phyloP scores from a whole-genome alignment of 495 filamentous ascomycete genomes.

The Tuber magnatum region DNA sequence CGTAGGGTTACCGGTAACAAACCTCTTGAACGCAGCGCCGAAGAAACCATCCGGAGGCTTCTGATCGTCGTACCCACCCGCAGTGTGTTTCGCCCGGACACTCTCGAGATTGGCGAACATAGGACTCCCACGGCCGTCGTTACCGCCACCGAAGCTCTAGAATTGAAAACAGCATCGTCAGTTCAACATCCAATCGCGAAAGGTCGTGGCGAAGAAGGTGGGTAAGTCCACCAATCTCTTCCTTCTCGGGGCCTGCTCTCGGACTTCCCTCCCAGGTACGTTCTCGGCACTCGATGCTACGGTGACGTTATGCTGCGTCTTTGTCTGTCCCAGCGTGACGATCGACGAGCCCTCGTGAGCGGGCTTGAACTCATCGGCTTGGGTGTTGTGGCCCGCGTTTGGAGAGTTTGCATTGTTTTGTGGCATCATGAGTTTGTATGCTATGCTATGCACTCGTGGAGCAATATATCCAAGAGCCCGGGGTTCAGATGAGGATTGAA shows the following conservation, averaged over 20 bases:
- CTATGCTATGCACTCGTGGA: neutral
- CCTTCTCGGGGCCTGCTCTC: slow-evolving; percentile 14
- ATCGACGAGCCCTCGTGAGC: neutral
- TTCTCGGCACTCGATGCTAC: neutral
- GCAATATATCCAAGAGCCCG: neutral
- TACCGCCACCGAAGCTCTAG: slow-evolving; percentile 36
- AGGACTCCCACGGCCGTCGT: slow-evolving; percentile 33
- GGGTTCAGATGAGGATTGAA: neutral
- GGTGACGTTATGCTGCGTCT: slow-evolving; percentile 13
- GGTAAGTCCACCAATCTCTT: slow-evolving; percentile 26
- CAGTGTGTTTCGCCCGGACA: slow-evolving; percentile 17
- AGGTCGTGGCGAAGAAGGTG: neutral
- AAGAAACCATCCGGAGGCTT: slow-evolving; percentile 37
- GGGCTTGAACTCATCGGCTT: slow-evolving; percentile 6
- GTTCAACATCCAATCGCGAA: neutral
- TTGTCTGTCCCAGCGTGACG: slow-evolving; percentile 6
- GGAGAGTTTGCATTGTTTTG: slow-evolving; percentile 10
- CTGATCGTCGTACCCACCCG: slow-evolving; percentile 30
- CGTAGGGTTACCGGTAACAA: slow-evolving; percentile 18
- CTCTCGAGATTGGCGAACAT: slow-evolving; percentile 36
- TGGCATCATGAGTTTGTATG: slow-evolving; percentile 12
- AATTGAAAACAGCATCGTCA: neutral
- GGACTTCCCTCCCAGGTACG: slow-evolving; percentile 3
- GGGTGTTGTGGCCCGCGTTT: slow-evolving; percentile 4
- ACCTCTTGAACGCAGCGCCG: slow-evolving; percentile 28